Percentiles rank a stretch among this genome's conserved stretches.
phyloP scores from a whole-genome alignment of 2,329 filamentous ascomycete genomes.

The Colletotrichum sp. region DNA sequence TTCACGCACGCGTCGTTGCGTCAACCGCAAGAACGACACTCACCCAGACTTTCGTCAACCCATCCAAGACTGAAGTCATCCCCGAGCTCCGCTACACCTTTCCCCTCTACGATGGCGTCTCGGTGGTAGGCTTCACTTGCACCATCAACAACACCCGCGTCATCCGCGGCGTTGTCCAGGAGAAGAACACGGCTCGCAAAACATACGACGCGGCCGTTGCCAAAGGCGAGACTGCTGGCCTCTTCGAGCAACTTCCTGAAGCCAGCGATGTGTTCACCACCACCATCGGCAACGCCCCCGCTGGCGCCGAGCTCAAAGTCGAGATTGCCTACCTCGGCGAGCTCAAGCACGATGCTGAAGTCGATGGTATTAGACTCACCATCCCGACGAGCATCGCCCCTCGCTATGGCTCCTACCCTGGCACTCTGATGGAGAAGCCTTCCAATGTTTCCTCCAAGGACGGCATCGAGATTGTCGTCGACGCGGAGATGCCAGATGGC shows the following conservation, averaged over 20 bases:
- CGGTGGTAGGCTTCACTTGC: slow-evolving; percentile 71
- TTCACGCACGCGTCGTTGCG: slow-evolving; percentile 66
- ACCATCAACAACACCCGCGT: slow-evolving; percentile 60
- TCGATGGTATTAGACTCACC: slow-evolving; percentile 71
- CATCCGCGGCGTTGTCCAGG: slow-evolving; percentile 70
- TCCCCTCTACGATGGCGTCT: slow-evolving; percentile 75
- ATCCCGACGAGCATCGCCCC: slow-evolving; percentile 72
- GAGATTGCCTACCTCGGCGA: slow-evolving; percentile 72
- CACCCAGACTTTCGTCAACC: slow-evolving; percentile 67
- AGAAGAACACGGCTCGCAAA: slow-evolving; percentile 64
- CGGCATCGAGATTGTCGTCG: slow-evolving; percentile 33
- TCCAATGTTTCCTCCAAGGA: slow-evolving; percentile 2
- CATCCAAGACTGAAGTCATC: slow-evolving; percentile 34
- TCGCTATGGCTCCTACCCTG: slow-evolving; percentile 62
- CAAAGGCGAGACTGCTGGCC: slow-evolving; percentile 64
- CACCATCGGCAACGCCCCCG: slow-evolving; percentile 70
- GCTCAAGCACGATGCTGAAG: slow-evolving; percentile 73
- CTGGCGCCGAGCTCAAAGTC: slow-evolving; percentile 59
- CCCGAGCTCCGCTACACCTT: slow-evolving; percentile 69
- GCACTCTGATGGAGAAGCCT: slow-evolving; percentile 29
- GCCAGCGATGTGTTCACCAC: slow-evolving; percentile 72
- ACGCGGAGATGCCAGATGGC: slow-evolving; percentile 52
- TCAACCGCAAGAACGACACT: slow-evolving; percentile 53
- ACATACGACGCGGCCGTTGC: slow-evolving; percentile 64
- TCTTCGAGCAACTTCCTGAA: slow-evolving; percentile 66